These are phyloP conservation scores for Nakazawaea pomicola DNA, from an alignment of 805 yeast species.

Conservation along the genomic window DNA sequence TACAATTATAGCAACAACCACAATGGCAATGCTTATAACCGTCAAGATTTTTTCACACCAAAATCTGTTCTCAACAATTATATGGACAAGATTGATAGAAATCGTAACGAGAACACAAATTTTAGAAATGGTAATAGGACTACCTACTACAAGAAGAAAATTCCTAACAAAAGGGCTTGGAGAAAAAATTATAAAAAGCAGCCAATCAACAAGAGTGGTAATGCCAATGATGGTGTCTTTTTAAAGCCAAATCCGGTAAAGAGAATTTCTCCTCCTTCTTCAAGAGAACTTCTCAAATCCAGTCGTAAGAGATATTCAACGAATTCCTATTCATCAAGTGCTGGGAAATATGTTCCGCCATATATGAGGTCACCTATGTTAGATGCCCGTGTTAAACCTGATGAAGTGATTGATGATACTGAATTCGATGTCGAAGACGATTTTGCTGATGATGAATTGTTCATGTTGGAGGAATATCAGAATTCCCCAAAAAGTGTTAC, in stretches of 20 bases:
- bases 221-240: slow-evolving; percentile 20
- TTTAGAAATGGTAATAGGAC: slow-evolving; percentile 15
- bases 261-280: slow-evolving; percentile 11
- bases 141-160: slow-evolving; percentile 13
- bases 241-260: slow-evolving; percentile 12
- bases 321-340: slow-evolving; percentile 21
- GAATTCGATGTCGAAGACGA: slow-evolving; percentile 24
- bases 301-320: slow-evolving; percentile 6
- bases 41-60: slow-evolving; percentile 77
- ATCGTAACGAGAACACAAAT: slow-evolving; percentile 17
- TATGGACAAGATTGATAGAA: slow-evolving; percentile 57
- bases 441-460: slow-evolving; percentile 29
- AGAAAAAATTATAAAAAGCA: slow-evolving; percentile 17
- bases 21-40: slow-evolving; percentile 34
- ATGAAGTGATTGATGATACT: slow-evolving; percentile 14
- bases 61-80: slow-evolving; percentile 67
- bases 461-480: slow-evolving; percentile 32
- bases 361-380: slow-evolving; percentile 48
- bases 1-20: slow-evolving; percentile 14
- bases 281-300: slow-evolving; percentile 5
- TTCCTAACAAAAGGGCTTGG: slow-evolving; percentile 16
- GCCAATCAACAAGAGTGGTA: not conserved
- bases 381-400: slow-evolving; percentile 18
- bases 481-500: slow-evolving; percentile 13
- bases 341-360: slow-evolving; percentile 72